Percentiles rank a stretch among this genome's conserved stretches.
Conservation (phyloP, 1,139 yeast species). For the Hemisphaericaspora xylofermentans region DNA sequence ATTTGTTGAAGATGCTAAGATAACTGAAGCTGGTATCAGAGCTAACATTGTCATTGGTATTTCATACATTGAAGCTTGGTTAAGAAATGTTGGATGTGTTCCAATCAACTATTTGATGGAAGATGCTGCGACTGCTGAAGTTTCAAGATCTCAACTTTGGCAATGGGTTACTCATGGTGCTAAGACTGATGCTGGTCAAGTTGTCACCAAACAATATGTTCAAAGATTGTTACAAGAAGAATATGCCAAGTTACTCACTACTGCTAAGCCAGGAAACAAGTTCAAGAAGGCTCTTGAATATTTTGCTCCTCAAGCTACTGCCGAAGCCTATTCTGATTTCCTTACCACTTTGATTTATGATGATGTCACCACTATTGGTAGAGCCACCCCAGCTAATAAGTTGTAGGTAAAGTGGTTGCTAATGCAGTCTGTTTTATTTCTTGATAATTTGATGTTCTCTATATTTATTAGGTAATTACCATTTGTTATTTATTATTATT, state of each 20-base stretch:
- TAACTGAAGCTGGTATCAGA: constrained; percentile 72
- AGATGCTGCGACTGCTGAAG: constrained; percentile 88
- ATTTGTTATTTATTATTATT: background rate
- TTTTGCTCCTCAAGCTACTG: constrained; percentile 66
- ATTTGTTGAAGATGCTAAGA: constrained; percentile 60
- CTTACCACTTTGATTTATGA: constrained; percentile 71
- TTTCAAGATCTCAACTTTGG: constrained; percentile 77
- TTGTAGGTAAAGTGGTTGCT: constrained; percentile 1
- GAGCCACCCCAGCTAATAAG: constrained; percentile 15
- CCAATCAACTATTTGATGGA: constrained; percentile 85
- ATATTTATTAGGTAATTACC: background rate
- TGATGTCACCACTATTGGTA: constrained; percentile 58
- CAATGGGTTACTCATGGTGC: constrained; percentile 83
- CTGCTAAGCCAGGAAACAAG: constrained; percentile 51
- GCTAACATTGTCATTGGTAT: constrained; percentile 71
- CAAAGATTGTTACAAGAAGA: constrained; percentile 59
- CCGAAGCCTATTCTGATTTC: constrained; percentile 69
- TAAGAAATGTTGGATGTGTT: constrained; percentile 76
- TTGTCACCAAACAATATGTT: constrained; percentile 59
- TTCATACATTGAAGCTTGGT: constrained; percentile 82
- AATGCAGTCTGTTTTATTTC: background rate
- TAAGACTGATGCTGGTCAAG: constrained; percentile 57
- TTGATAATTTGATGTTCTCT: background rate
- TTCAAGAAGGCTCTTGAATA: constrained; percentile 65
- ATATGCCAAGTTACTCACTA: constrained; percentile 51